Evolutionary conservation across 768 basidiomycete genomes (phyloP).

Genomic region (Mrakia blollopis): DNA sequence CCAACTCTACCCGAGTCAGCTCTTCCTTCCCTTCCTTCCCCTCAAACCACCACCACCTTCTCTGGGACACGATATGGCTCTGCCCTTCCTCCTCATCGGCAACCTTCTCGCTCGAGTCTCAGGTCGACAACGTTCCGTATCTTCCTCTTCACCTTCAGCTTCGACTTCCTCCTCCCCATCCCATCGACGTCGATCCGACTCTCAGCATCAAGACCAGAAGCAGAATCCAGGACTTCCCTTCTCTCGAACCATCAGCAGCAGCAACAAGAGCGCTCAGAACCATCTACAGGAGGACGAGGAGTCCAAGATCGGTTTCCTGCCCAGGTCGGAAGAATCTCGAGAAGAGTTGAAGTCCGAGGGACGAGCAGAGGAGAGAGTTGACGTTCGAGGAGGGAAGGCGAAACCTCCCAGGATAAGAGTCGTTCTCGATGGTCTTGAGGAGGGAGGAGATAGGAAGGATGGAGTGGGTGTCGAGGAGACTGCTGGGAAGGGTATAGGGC

Average conservation of each 20-base stretch:
- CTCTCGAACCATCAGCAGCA: neutral
- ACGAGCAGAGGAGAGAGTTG: neutral
- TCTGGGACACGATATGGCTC: neutral
- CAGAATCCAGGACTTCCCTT: neutral
- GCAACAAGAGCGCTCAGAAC: neutral
- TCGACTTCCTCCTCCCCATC: neutral
- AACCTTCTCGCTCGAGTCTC: neutral
- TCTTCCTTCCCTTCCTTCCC: neutral
- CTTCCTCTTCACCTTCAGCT: neutral
- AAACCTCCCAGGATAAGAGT: neutral
- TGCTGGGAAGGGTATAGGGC: too few species aligned
- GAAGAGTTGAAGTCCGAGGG: neutral
- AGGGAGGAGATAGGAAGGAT: neutral
- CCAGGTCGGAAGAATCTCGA: neutral
- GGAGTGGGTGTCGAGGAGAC: neutral
- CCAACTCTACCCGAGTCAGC: neutral
- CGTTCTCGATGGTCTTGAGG: neutral
- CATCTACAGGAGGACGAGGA: neutral
- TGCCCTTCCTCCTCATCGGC: slow-evolving; percentile 1
- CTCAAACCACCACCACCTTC: neutral
- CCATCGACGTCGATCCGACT: neutral
- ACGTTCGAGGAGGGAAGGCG: neutral
- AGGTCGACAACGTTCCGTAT: neutral
- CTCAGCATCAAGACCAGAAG: neutral
- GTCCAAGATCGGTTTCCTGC: neutral